Evolutionary conservation across 2,329 filamentous ascomycete genomes (phyloP), one percentile per base, ranked within the genome.

Genomic region (Amylocarpus encephaloides): DNA sequence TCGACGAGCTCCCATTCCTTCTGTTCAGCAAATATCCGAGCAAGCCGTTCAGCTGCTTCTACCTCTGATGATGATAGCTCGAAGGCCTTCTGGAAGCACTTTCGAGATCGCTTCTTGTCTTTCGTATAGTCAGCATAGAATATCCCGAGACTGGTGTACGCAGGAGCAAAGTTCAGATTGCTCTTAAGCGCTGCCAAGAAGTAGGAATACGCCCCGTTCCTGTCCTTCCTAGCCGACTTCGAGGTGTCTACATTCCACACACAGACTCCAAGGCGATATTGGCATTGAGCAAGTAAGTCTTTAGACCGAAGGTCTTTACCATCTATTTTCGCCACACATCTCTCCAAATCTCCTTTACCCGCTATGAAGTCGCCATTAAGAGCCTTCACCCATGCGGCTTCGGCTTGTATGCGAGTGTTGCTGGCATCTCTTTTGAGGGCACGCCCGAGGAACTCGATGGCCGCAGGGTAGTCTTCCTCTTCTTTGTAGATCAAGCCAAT

Each of bases 1-100:
- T 97, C 93, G 6, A 98, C 94, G 45, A 94, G 82, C 58, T 97
- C 93, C 93, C 93, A 98, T 62, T 98, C 93, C 34, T 87, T 83
- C 58, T 90, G 84, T 48, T 95, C 83, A 0, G 94, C 92, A 66
- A 96, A 98, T 0, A 83, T 83, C 52, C 80, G 80, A 1, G 93
- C 91, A 13, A 98, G 77, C 26, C 89, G 80, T 67, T 97, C 88
- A 0, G 93, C 93, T 33, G 93, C 89, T 59, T 85, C 76, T 1
- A 95, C 80, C 65, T 98, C 93, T 0, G 87, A 84, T 0, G 89
- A 73, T 0, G 93, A 98, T 2, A 98, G 72, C 67, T 98, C 93
- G 44, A 98, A 87, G 0, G 93, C 93, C 66, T 97, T 96, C 62
- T 96, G 88, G 62, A 97, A 97, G 65, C 92, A 97, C 56, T 87